Evolutionary conservation across 2,329 filamentous ascomycete genomes (phyloP).

Genomic region (Aspergillus sp.): DNA sequence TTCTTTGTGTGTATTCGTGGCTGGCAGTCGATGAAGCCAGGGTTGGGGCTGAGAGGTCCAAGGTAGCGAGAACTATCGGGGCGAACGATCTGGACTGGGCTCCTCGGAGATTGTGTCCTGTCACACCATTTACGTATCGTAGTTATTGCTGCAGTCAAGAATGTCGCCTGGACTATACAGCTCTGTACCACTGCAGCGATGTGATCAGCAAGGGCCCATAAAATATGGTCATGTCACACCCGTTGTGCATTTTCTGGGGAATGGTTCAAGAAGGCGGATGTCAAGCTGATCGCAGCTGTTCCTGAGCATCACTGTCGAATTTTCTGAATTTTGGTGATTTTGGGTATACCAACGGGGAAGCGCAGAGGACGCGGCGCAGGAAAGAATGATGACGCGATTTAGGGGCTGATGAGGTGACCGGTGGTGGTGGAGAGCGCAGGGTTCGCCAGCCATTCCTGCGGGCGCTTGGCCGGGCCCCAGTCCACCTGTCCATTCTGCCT

Average conservation of each 20-base stretch:
- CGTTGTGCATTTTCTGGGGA: background rate
- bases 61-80: background rate
- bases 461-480: background rate
- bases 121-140: no score
- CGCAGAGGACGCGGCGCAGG: background rate
- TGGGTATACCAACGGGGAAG: background rate
- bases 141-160: no score
- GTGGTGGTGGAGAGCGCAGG: constrained; percentile 14
- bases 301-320: background rate
- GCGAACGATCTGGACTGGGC: background rate
- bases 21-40: background rate
- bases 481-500: background rate
- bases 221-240: background rate
- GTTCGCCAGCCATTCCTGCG: background rate
- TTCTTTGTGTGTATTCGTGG: background rate
- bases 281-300: background rate
- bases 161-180: no score
- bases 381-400: constrained; percentile 35
- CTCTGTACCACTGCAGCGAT: background rate
- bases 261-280: background rate
- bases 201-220: background rate
- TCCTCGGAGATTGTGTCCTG: background rate
- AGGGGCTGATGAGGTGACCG: constrained; percentile 30
- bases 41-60: background rate
- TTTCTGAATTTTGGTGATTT: background rate